Evolutionary conservation across 345 rosid genomes (phyloP), one percentile per base, ranked within the genome.

Genomic region (Euphorbia lathyris): DNA sequence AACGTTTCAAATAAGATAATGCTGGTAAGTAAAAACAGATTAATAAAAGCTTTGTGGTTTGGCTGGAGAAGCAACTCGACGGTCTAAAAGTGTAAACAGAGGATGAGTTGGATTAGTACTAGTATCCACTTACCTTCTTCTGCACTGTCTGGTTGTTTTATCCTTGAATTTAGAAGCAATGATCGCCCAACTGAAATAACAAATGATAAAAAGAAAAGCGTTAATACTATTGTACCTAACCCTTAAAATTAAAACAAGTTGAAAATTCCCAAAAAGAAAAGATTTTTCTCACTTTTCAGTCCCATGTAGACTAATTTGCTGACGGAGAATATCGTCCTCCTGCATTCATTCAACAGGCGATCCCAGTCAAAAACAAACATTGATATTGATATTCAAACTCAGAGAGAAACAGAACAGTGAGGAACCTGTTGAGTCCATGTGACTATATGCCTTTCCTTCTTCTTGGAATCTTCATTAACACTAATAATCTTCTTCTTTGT

Each of bases 61-160:
- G 61, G 25, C 58, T 19, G 9, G 22, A 45, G 2, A 67, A 26
- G 52, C 16, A 38, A 38, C 52, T 30, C 55, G 43, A 43, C 58
- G 58, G 65, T 53, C 58, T 62, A 59, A 67, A 68, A 62, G 69
- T 52, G 57, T 58, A 43, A 80, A 55, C 48, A 64, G 40, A 14
- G 22, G 19, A 40, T 53, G 32, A 58, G 17, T 42, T n/a, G 2
- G 12, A 51, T 58, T 19, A 56, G 36, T 17, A 63, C 22, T 27
- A 66, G 65, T 53, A 62, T 75, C 17, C 34, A 69, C 76, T 68
- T 52, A 95, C 99, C 99, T 92, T 78, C 99, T 82, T 78, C 99
- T 83, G 77, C 99, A 95, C 84, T 95, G 99, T 73, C 99, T 90
- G 30, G 99, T 89, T 34, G 94, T 92, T 73, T 95, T 95, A 79